phyloP scores from a whole-genome alignment of 306 rosid species.

The Psophocarpus tetragonolobus region DNA sequence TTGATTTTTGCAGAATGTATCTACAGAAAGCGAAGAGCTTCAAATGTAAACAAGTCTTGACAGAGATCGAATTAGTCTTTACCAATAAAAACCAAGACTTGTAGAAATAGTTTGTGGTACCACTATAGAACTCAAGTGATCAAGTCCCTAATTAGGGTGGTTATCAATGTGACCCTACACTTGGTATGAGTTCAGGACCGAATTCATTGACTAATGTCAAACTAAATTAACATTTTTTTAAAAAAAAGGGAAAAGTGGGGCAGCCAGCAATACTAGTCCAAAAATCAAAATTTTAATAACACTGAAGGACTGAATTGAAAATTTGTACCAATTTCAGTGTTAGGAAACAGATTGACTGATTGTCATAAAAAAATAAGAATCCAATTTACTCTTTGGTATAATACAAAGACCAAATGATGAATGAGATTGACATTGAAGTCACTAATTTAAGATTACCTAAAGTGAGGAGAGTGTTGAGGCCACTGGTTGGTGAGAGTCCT shows the following conservation, averaged over 20 bases:
- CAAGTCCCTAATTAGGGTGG: too few relatives aligned
- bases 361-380: neutral
- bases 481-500: constrained; percentile 61
- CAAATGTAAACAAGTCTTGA: too few relatives aligned
- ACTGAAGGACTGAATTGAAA: neutral
- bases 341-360: neutral
- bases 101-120: too few relatives aligned
- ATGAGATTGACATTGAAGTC: neutral
- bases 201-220: neutral
- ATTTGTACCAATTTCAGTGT: neutral
- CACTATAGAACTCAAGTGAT: too few relatives aligned
- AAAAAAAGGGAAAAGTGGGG: too few relatives aligned
- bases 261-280: too few relatives aligned
- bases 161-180: neutral
- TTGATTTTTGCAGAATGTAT: too few relatives aligned
- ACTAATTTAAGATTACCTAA: constrained; percentile 57
- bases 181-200: neutral
- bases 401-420: neutral
- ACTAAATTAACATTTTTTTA: neutral
- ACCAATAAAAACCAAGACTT: too few relatives aligned
- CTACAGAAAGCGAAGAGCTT: too few relatives aligned
- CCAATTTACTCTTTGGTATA: neutral
- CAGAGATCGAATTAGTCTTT: too few relatives aligned
- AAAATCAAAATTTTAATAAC: too few relatives aligned
- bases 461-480: constrained; percentile 60